Evolutionary conservation across 1,284 basidiomycete genomes (phyloP).

Genomic region (Cutaneotrichosporon mucoides): DNA sequence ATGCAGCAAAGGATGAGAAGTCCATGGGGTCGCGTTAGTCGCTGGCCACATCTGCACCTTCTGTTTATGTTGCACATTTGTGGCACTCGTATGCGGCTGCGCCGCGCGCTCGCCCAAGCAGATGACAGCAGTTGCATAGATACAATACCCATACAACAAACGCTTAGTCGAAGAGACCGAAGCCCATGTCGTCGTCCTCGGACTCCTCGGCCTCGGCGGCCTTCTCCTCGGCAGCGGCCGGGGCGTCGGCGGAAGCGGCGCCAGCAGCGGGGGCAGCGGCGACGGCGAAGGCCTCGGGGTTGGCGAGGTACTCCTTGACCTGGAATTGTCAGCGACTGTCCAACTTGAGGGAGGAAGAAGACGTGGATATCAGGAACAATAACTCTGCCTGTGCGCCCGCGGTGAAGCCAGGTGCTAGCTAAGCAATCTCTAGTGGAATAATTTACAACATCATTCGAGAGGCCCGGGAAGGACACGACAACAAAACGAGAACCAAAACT

Average conservation of each 20-base stretch:
- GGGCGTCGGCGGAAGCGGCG: constrained; percentile 55
- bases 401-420: constrained; percentile 49
- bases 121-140: constrained; percentile 1
- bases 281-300: constrained; percentile 90
- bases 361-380: constrained; percentile 4
- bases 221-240: constrained; percentile 54
- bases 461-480: background rate
- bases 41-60: no score
- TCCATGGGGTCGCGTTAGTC: no score
- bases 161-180: constrained; percentile 81
- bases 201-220: constrained; percentile 73
- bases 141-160: constrained; percentile 16
- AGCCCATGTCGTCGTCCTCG: constrained; percentile 56
- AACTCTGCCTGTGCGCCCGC: constrained; percentile 30
- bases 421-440: constrained; percentile 51
- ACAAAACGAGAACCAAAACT: constrained; percentile 33
- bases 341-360: background rate
- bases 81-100: no score
- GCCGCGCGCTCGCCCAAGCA: no score
- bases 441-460: constrained; percentile 26
- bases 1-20: background rate
- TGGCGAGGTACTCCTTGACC: constrained; percentile 94
- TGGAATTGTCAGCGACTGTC: constrained; percentile 43
- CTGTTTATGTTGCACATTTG: no score
- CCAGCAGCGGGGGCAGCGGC: constrained; percentile 64